These are phyloP conservation scores for Parachlorella kessleri DNA, from an alignment of 139 green algal species.

Conservation along the genomic window DNA sequence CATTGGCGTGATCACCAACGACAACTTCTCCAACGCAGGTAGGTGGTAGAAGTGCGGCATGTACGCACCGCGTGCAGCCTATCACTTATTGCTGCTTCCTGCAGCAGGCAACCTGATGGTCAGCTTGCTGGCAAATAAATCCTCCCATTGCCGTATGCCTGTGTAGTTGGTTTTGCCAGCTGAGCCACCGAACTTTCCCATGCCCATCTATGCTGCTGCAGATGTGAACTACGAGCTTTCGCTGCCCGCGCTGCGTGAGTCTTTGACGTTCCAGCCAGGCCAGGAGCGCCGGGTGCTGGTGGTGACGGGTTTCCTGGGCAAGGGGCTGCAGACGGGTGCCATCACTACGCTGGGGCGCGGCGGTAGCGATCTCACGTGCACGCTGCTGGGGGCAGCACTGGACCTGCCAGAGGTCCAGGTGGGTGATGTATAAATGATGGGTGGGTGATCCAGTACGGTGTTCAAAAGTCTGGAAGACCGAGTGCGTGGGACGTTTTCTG, in stretches of 20 bases:
- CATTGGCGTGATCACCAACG: slow-evolving; percentile 88
- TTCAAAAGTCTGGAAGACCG: no score
- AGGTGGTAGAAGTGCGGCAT: background rate
- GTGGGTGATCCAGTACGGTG: no score
- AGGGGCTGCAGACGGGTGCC: slow-evolving; percentile 71
- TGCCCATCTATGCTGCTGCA: background rate
- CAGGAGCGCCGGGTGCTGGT: slow-evolving; percentile 64
- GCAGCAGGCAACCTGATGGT: no score
- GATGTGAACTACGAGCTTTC: slow-evolving; percentile 64
- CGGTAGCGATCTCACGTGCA: slow-evolving; percentile 94
- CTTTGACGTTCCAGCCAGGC: slow-evolving; percentile 26
- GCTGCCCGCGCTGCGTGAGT: slow-evolving; percentile 41
- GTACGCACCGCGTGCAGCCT: slow-evolving; percentile 11
- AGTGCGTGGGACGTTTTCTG: no score
- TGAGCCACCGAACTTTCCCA: no score
- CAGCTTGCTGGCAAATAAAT: no score
- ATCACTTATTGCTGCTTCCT: no score
- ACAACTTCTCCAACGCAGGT: slow-evolving; percentile 92
- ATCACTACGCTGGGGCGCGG: slow-evolving; percentile 97
- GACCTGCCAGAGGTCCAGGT: slow-evolving; percentile 83
- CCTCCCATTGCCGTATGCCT: no score
- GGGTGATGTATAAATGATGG: no score
- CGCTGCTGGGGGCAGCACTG: slow-evolving; percentile 90
- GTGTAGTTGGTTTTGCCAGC: no score
- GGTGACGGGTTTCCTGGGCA: slow-evolving; percentile 95